Percentiles rank a stretch among this genome's conserved stretches.
Conservation (phyloP, 2,329 filamentous ascomycete species). For the Verticillium nonalfalfae region DNA sequence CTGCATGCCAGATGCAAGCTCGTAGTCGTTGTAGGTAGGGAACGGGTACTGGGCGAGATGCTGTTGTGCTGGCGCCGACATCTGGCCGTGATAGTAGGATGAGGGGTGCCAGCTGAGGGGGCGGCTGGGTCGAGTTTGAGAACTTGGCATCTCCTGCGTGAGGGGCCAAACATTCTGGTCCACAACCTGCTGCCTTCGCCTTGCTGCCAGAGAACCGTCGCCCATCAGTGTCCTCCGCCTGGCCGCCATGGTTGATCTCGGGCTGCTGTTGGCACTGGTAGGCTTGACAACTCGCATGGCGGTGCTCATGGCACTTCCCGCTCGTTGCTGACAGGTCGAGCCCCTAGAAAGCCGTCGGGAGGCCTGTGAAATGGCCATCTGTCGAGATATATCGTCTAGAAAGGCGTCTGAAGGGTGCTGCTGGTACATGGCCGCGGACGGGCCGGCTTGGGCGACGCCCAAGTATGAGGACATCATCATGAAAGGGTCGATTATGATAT, state of each 20-base stretch:
- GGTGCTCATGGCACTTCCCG: constrained; percentile 22
- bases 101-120: constrained; percentile 74
- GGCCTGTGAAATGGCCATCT: constrained; percentile 40
- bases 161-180: constrained; percentile 34
- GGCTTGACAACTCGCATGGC: constrained; percentile 59
- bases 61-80: constrained; percentile 23
- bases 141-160: constrained; percentile 15
- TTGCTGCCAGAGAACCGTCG: constrained; percentile 34
- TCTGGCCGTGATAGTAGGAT: constrained; percentile 32
- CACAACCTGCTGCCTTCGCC: constrained; percentile 38
- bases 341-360: constrained; percentile 41
- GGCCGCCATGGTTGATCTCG: constrained; percentile 44
- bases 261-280: constrained; percentile 63
- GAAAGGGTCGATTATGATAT: background rate
- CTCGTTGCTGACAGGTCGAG: constrained; percentile 39
- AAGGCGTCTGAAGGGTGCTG: constrained; percentile 29
- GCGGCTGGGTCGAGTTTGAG: constrained; percentile 37
- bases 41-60: constrained; percentile 30
- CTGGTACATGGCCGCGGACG: constrained; percentile 23
- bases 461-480: constrained; percentile 27
- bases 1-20: constrained; percentile 29
- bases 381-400: constrained; percentile 44
- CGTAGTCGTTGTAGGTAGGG: constrained; percentile 31
- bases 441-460: constrained; percentile 23
- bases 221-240: constrained; percentile 52